Evolutionary conservation across 306 rosid species (phyloP), one percentile per base, ranked within the genome.

Genomic region (Prunus fruticosa): DNA sequence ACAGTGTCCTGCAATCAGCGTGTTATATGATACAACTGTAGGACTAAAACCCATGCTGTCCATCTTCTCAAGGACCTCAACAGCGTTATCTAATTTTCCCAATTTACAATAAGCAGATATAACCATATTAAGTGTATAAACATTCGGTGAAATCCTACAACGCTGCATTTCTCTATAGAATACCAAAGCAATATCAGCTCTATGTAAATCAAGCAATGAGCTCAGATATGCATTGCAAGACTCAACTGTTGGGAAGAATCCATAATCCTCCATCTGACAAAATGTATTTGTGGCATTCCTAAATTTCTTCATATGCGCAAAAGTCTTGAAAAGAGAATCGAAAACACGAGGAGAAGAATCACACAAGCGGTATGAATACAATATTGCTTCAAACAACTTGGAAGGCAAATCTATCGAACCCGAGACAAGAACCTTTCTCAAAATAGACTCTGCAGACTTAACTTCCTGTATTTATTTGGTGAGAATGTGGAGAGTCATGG

Each of bases 191-290:
- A 92, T 57, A 76, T 88, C 90, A 0, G 85, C 82, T 65, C 97
- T 89, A 12, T 70, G 83, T 34, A 92, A 80, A 20, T 71, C 81
- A 75, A 92, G 91, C 83, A 88, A 27, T 0, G 95, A 87, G 79
- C 96, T 89, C 13, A 94, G 8, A 76, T 76, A 94, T 0, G 93
- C 95, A 74, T 89, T 94, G 79, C 97, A 94, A 11, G 93, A 94
- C 64, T 85, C 91, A 11, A 92, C 80, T 25, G 87, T 80, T 0
- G 95, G 98, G 53, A 80, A 86, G 72, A 90, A 88, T 4, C 96
- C 98, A 60, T 90, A 82, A 22, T 86, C 91, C 81, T 90, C 90
- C 96, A 94, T 94, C 50, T 46, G 77, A 52, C 76, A 34, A 30
- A 90, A 94, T 3, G 79, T 86, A 51, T 89, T 82, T 12, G 92